phyloP scores from a whole-genome alignment of 1,139 yeast genomes.

The Fermentozyma sake region DNA sequence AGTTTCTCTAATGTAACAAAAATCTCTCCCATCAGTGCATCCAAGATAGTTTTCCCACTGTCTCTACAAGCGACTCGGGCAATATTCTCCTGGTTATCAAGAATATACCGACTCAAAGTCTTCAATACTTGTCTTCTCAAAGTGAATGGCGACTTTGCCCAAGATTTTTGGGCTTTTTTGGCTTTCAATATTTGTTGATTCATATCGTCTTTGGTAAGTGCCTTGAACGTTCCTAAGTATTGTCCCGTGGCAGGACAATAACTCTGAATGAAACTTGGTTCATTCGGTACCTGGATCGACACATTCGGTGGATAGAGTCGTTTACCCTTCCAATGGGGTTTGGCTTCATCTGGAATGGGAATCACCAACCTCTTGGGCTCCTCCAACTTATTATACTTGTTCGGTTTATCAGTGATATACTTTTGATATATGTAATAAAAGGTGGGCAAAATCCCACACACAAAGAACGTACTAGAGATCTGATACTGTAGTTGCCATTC shows the following conservation, averaged over 20 bases:
- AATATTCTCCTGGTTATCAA: constrained; percentile 78
- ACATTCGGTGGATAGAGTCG: constrained; percentile 58
- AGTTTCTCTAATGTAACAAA: constrained; percentile 90
- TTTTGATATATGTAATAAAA: constrained; percentile 34
- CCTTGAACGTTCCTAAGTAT: constrained; percentile 65
- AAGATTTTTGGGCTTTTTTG: constrained; percentile 51
- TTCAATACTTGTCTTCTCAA: constrained; percentile 66
- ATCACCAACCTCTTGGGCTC: constrained; percentile 49
- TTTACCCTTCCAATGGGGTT: constrained; percentile 90
- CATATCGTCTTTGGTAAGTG: constrained; percentile 63
- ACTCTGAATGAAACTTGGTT: constrained; percentile 68
- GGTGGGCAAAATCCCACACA: constrained; percentile 38
- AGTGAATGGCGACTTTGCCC: constrained; percentile 57
- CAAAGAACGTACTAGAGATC: constrained; percentile 43
- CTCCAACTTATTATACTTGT: constrained; percentile 40
- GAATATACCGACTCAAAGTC: constrained; percentile 66
- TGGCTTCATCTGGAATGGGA: constrained; percentile 76
- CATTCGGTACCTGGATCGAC: constrained; percentile 48
- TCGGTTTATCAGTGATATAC: constrained; percentile 37
- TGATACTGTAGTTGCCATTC: constrained; percentile 48
- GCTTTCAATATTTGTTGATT: constrained; percentile 59
- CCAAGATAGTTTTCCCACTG: constrained; percentile 92
- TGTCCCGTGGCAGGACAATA: constrained; percentile 97
- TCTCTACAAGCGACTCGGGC: constrained; percentile 94
- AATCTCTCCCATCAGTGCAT: constrained; percentile 94